phyloP scores from a whole-genome alignment of 2,329 filamentous ascomycete genomes.

The Fusarium dimerum region DNA sequence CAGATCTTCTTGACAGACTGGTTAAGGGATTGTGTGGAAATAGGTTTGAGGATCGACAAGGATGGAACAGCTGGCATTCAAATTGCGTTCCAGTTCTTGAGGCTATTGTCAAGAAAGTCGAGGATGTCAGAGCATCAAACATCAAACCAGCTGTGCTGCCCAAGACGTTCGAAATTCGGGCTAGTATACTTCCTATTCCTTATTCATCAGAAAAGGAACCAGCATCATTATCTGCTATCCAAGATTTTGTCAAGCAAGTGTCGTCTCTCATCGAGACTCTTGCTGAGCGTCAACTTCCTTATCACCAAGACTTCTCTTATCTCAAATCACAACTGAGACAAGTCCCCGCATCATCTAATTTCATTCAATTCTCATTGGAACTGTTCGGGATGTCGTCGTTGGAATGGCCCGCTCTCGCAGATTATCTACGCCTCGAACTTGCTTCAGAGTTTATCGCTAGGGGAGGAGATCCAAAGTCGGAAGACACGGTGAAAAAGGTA shows the following conservation, averaged over 20 bases:
- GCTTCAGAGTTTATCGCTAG: slow-evolving; percentile 5
- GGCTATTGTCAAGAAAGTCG: slow-evolving; percentile 15
- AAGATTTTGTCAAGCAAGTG: slow-evolving; percentile 11
- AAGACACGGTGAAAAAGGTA: background rate
- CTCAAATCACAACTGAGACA: slow-evolving; percentile 13
- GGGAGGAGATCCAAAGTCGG: background rate
- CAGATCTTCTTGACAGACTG: background rate
- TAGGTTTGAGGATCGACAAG: slow-evolving; percentile 1
- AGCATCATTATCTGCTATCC: background rate
- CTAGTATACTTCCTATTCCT: slow-evolving; percentile 18
- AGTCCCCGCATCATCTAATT: background rate
- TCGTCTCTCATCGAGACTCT: slow-evolving; percentile 15
- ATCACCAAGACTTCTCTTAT: slow-evolving; percentile 23
- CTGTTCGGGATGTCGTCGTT: slow-evolving; percentile 4
- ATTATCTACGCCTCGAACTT: slow-evolving; percentile 24
- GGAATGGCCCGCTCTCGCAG: slow-evolving; percentile 6
- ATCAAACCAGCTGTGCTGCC: slow-evolving; percentile 8
- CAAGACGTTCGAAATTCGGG: slow-evolving; percentile 13
- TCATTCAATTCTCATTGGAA: slow-evolving; percentile 13
- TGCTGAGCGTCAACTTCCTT: slow-evolving; percentile 12
- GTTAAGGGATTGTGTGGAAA: background rate
- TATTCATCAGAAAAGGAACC: background rate
- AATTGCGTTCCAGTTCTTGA: slow-evolving; percentile 25
- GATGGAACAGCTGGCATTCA: slow-evolving; percentile 16
- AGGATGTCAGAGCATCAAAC: slow-evolving; percentile 2